A percentile compares a stretch with the other conserved stretches of the same genome.
Evolutionary conservation across 129 eudicot genomes (phyloP).

Genomic region (Cynara cardunculus): DNA sequence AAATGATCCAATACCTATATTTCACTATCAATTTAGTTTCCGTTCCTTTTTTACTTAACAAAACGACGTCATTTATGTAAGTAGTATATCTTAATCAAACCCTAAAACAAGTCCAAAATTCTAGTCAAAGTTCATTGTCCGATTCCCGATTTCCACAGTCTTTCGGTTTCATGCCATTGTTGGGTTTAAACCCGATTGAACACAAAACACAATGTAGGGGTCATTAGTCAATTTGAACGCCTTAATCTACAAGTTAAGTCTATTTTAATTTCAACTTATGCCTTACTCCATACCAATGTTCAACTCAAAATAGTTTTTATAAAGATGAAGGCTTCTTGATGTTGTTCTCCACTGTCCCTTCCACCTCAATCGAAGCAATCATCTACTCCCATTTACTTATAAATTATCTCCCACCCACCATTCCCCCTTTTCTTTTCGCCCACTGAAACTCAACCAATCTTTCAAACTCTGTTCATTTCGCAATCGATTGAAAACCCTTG

Average conservation of each 20-base stretch:
- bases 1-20: neutral
- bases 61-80: neutral
- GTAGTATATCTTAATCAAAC: too few relatives aligned
- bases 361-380: slow-evolving; percentile 28
- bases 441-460: slow-evolving; percentile 13
- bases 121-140: neutral
- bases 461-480: neutral
- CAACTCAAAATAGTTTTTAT: slow-evolving; percentile 14
- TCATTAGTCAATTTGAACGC: slow-evolving; percentile 28
- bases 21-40: neutral
- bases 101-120: neutral
- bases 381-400: slow-evolving; percentile 2
- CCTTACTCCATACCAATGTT: slow-evolving; percentile 25
- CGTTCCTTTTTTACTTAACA: neutral
- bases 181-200: neutral
- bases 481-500: slow-evolving; percentile 12
- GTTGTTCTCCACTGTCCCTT: slow-evolving; percentile 12
- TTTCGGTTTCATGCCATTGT: neutral
- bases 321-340: neutral
- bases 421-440: neutral
- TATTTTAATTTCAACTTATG: slow-evolving; percentile 13
- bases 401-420: neutral
- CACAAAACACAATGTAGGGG: slow-evolving; percentile 13
- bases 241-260: slow-evolving; percentile 25
- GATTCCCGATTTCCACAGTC: neutral